Conservation (phyloP, 2,329 filamentous ascomycete species). For the Aspergillus glaucus region DNA sequence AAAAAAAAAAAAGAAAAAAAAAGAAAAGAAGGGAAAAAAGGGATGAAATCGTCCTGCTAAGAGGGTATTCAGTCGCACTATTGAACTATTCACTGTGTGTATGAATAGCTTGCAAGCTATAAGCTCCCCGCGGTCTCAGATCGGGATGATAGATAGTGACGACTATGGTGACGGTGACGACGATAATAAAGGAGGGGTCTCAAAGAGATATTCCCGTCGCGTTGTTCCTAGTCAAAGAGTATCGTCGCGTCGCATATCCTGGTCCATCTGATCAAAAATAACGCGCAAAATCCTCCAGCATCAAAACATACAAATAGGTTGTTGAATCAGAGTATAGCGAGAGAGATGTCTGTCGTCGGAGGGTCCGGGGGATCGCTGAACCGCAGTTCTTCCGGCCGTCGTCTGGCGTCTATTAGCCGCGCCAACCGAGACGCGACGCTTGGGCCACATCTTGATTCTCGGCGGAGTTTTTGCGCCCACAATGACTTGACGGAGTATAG, state of each 20-base stretch:
- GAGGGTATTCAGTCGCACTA: neutral
- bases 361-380: conserved; percentile 14
- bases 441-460: conserved; percentile 34
- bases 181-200: conserved; percentile 10
- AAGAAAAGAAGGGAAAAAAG: neutral
- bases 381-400: conserved; percentile 10
- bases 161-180: neutral
- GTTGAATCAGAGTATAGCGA: too few species aligned
- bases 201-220: conserved; percentile 10
- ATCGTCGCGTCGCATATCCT: conserved; percentile 12
- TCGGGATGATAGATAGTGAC: neutral
- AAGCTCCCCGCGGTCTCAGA: conserved; percentile 11
- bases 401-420: conserved; percentile 17
- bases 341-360: conserved; percentile 6
- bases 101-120: neutral
- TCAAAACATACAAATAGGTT: too few species aligned
- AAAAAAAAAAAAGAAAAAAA: neutral
- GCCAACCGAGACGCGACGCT: conserved; percentile 28
- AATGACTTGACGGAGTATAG: neutral
- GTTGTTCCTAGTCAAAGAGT: conserved; percentile 11
- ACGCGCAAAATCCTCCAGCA: too few species aligned
- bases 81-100: too few species aligned
- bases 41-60: neutral
- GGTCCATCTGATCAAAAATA: neutral
- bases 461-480: neutral